phyloP scores from a whole-genome alignment of 2,329 filamentous ascomycete species.

The Alternaria viburni region DNA sequence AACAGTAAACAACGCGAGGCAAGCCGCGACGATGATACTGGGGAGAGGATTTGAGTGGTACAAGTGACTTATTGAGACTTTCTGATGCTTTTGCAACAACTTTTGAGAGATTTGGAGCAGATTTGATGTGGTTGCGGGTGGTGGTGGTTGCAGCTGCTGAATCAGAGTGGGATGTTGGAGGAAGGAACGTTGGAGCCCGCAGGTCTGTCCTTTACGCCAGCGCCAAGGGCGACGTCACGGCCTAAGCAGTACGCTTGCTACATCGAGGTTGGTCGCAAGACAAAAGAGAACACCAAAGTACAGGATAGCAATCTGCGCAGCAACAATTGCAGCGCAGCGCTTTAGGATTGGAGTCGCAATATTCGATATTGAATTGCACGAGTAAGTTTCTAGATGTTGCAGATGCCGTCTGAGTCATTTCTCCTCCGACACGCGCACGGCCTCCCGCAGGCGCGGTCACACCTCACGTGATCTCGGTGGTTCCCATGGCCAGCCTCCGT shows the following conservation, averaged over 20 bases:
- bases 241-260: neutral
- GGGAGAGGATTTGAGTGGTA: neutral
- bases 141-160: slow-evolving; percentile 24
- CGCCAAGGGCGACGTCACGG: slow-evolving; percentile 5
- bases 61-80: neutral
- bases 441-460: slow-evolving; percentile 3
- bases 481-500: slow-evolving; percentile 21
- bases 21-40: neutral
- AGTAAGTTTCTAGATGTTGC: neutral
- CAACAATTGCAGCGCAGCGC: neutral
- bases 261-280: neutral
- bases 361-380: neutral
- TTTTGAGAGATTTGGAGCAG: slow-evolving; percentile 5
- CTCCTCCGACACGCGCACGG: slow-evolving; percentile 1
- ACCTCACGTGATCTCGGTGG: slow-evolving; percentile 8
- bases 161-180: slow-evolving; percentile 18
- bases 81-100: neutral
- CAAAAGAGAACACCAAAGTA: neutral
- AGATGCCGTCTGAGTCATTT: slow-evolving; percentile 3
- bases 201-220: neutral
- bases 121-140: slow-evolving; percentile 3
- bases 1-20: slow-evolving; percentile 34
- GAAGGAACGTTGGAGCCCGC: slow-evolving; percentile 20
- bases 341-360: neutral
- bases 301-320: neutral